These are phyloP conservation scores for Sclerotinia spermophila DNA, from an alignment of 2,329 filamentous ascomycete genomes.

Conservation along the genomic window DNA sequence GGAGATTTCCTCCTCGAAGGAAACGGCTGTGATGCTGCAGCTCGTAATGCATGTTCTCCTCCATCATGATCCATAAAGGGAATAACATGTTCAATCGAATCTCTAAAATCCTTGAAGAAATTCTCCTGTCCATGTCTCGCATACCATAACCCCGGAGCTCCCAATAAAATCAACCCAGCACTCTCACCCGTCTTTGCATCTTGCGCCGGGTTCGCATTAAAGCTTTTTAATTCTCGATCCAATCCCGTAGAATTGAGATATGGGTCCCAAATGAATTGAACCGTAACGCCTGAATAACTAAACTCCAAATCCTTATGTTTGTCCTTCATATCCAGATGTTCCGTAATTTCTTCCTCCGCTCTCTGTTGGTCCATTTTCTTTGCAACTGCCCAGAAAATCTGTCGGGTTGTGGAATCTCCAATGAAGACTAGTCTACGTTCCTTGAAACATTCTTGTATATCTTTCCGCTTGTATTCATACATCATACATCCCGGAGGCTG, in stretches of 20 bases:
- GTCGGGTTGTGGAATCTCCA: conserved; percentile 57
- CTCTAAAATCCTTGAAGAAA: conserved; percentile 45
- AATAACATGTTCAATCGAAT: conserved; percentile 45
- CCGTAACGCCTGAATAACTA: conserved; percentile 42
- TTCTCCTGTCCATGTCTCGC: conserved; percentile 48
- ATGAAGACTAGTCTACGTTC: conserved; percentile 53
- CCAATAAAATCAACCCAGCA: conserved; percentile 49
- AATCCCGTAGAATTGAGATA: conserved; percentile 52
- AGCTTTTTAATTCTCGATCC: conserved; percentile 42
- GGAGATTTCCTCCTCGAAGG: conserved; percentile 26
- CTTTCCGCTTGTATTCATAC: conserved; percentile 50
- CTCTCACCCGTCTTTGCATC: conserved; percentile 29
- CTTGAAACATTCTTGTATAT: conserved; percentile 51
- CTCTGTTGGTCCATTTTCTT: conserved; percentile 45
- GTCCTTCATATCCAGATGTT: conserved; percentile 37
- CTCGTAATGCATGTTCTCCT: conserved; percentile 26
- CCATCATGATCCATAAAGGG: conserved; percentile 38
- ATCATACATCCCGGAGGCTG: conserved; percentile 58
- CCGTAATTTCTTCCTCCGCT: conserved; percentile 39
- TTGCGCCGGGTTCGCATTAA: conserved; percentile 31
- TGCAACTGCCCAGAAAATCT: conserved; percentile 57
- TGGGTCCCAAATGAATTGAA: conserved; percentile 62
- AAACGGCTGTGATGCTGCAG: conserved; percentile 27
- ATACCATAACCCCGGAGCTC: conserved; percentile 53
- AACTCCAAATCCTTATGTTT: conserved; percentile 47